Conservation (phyloP, 345 rosid genomes). For the Hibiscus mutabilis region DNA sequence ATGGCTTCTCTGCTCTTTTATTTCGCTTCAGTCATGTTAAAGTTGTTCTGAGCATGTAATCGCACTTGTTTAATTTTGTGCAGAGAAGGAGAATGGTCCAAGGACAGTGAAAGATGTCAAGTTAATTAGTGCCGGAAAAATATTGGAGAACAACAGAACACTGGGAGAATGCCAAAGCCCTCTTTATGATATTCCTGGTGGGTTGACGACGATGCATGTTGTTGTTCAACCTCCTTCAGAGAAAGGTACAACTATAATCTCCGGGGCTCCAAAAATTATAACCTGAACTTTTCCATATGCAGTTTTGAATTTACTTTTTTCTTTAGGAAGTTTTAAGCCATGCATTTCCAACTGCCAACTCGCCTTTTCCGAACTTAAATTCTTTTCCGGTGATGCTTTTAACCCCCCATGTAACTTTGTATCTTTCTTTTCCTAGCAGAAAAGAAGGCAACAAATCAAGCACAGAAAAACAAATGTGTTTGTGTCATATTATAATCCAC, state of each 20-base stretch:
- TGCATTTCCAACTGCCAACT: slow-evolving; percentile 9
- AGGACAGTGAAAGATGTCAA: slow-evolving; percentile 83
- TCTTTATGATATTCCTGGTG: slow-evolving; percentile 67
- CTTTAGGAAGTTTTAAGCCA: neutral
- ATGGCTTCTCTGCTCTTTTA: neutral
- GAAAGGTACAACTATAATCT: slow-evolving; percentile 45
- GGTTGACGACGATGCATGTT: slow-evolving; percentile 94
- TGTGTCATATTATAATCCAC: slow-evolving; percentile 66
- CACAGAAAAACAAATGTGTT: slow-evolving; percentile 66
- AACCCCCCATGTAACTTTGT: slow-evolving; percentile 2
- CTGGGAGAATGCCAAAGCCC: slow-evolving; percentile 80
- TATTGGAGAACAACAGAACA: slow-evolving; percentile 81
- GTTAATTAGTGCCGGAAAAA: slow-evolving; percentile 88
- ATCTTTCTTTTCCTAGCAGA: slow-evolving; percentile 40
- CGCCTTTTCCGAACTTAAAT: slow-evolving; percentile 11
- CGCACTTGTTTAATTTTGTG: slow-evolving; percentile 3
- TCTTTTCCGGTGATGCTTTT: neutral
- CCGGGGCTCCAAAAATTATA: neutral
- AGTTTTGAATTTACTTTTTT: neutral
- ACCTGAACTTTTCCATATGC: neutral
- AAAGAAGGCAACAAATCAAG: slow-evolving; percentile 51
- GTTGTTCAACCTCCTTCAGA: slow-evolving; percentile 72
- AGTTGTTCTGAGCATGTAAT: neutral
- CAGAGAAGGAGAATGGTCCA: slow-evolving; percentile 88
- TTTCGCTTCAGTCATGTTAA: neutral